Evolutionary conservation across 306 rosid genomes (phyloP).

Genomic region (Cicer chorassanicum): DNA sequence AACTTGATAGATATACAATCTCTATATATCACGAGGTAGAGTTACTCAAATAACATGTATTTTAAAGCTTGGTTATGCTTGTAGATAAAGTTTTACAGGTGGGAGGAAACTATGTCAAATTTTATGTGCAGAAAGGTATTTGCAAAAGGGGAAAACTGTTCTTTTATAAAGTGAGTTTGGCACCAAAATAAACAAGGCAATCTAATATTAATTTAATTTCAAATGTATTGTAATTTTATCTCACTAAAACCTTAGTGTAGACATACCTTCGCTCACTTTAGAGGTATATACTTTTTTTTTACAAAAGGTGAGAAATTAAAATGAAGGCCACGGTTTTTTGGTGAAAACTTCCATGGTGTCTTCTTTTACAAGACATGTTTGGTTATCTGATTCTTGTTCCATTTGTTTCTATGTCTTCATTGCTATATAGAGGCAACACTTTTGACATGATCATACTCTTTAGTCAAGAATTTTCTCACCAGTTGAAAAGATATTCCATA

Average conservation of each 20-base stretch:
- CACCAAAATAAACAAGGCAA: conserved; percentile 18
- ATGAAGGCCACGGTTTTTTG: conserved; percentile 47
- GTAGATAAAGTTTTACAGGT: conserved; percentile 31
- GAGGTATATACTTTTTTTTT: not conserved
- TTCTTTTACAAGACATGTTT: conserved; percentile 30
- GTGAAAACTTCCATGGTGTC: conserved; percentile 47
- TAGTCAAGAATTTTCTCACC: conserved; percentile 85
- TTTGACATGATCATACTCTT: conserved; percentile 40
- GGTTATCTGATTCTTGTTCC: not conserved
- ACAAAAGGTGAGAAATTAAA: conserved; percentile 36
- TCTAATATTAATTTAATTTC: conserved; percentile 4
- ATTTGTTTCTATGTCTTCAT: not conserved
- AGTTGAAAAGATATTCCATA: conserved; percentile 85
- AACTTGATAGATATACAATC: not conserved
- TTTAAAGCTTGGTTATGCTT: conserved; percentile 14
- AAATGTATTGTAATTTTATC: conserved; percentile 6
- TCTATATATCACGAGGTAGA: not conserved
- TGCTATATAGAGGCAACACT: not conserved
- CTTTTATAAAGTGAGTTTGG: conserved; percentile 27
- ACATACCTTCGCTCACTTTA: conserved; percentile 35
- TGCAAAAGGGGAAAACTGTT: not conserved
- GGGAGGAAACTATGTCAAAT: conserved; percentile 43
- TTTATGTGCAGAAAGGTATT: conserved; percentile 25
- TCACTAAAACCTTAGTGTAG: conserved; percentile 12
- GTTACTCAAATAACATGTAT: conserved; percentile 14